A percentile compares a stretch with the other conserved stretches of the same genome.
These are phyloP conservation scores for Cladophialophora exuberans DNA, from an alignment of 2,329 filamentous ascomycete species.

Conservation along the genomic window DNA sequence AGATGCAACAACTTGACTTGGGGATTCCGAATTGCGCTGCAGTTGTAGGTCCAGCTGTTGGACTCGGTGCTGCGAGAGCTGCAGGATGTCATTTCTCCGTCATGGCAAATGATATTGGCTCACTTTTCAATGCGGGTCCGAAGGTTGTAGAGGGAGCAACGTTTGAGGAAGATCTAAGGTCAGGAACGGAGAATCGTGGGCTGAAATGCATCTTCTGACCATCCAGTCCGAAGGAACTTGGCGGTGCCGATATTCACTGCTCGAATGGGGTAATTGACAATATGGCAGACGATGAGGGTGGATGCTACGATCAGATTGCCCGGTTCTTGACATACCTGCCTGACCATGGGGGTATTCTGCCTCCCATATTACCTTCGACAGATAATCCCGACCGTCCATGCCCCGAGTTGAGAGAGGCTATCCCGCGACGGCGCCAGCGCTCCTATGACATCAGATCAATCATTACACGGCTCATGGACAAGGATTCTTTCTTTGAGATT, in stretches of 20 bases:
- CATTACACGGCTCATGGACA: conserved; percentile 61
- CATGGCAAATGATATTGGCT: conserved; percentile 66
- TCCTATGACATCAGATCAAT: conserved; percentile 65
- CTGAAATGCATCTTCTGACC: conserved; percentile 33
- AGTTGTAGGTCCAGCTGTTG: conserved; percentile 63
- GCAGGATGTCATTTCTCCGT: conserved; percentile 67
- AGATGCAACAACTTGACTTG: conserved; percentile 53
- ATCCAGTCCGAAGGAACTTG: conserved; percentile 52
- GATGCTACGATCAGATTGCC: conserved; percentile 64
- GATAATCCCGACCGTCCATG: conserved; percentile 57
- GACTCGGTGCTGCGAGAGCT: conserved; percentile 64
- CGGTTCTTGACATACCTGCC: conserved; percentile 62
- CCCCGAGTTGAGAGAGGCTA: conserved; percentile 58
- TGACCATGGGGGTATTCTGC: conserved; percentile 56
- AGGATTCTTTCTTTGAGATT: conserved; percentile 65
- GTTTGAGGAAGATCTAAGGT: conserved; percentile 63
- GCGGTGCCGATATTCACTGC: conserved; percentile 64
- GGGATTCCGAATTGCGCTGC: conserved; percentile 68
- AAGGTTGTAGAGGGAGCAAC: conserved; percentile 66
- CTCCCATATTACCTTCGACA: conserved; percentile 51
- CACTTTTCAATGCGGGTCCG: conserved; percentile 66
- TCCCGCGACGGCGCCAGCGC: conserved; percentile 60
- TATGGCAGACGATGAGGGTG: conserved; percentile 61
- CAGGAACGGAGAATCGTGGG: background rate
- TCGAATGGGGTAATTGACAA: conserved; percentile 70